Base-by-base conservation (phyloP, 2,329 filamentous ascomycete genomes). In the Purpureocillium takamizusanense region DNA sequence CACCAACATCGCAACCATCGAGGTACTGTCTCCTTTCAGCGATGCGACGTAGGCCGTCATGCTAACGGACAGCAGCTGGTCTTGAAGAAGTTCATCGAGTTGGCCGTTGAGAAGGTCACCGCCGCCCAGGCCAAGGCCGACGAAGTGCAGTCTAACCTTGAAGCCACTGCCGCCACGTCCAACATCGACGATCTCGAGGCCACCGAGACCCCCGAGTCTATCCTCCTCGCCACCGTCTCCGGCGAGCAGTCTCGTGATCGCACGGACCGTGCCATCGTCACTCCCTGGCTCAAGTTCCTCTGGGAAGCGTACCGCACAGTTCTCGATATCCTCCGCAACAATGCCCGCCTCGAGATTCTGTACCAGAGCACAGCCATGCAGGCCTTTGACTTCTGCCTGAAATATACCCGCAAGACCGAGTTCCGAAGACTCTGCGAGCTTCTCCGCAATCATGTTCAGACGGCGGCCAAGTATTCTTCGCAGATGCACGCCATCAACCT, bases 401-500 rank as follows among this genome's bases (percentile, higher is more conserved):
- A 95, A 69, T 97, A 97, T 67, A 86, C 88, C 51, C 83, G 92
- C 60, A 98, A 98, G 82, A 98, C 92, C 50, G 92, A 98, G 70
- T 98, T 98, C 76, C 86, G 92, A 63, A 83, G 92, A 57, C 86
- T 98, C 38, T 98, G 92, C 69, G 92, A 98, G 72, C 79, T 98
- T 47, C 83, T 98, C 46, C 86, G 92, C 54, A 98, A 98, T 70
- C 92, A 98, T 71, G 83, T 98, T 47, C 90, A 95, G 70, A 98
- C 94, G 61, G 92, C 92, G 38, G 90, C 92, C 72, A 98, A 98
- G 69, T 98, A 97, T 70, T 95, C 90, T 33, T 81, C 88, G 47
- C 92, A 97, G 76, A 95, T 97, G 86, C 90, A 97, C 62, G 92
- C 92, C 53, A 98, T 98, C 72, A 98, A 98, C 70, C 73, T 98